phyloP scores from a whole-genome alignment of 148 eudicot species.

The Rhododendron henanense region DNA sequence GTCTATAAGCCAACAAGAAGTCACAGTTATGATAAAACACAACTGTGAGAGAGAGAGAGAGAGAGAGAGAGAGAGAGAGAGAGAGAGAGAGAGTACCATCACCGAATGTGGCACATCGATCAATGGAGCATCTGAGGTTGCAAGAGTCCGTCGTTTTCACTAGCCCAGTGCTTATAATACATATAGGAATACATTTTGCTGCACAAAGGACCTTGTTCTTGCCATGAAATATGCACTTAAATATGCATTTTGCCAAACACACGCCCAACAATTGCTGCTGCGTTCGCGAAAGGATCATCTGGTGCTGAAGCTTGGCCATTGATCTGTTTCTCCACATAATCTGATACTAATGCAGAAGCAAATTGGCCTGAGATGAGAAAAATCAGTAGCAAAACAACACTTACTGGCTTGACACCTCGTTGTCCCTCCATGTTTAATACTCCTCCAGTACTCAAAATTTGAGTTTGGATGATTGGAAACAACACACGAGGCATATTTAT shows the following conservation, averaged over 20 bases:
- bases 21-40: too few species aligned
- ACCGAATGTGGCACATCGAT: not conserved
- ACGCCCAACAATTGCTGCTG: not conserved
- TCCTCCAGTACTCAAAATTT: too few species aligned
- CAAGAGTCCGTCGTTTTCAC: not conserved
- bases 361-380: not conserved
- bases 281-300: not conserved
- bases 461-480: too few species aligned
- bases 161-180: not conserved
- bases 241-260: not conserved
- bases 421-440: not conserved
- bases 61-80: not conserved
- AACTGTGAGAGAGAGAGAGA: too few species aligned
- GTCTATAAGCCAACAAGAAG: too few species aligned
- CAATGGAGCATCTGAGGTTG: not conserved
- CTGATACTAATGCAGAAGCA: not conserved
- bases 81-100: not conserved
- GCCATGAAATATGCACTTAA: too few species aligned
- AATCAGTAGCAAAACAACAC: not conserved
- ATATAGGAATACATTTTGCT: not conserved
- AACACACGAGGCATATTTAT: too few species aligned
- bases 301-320: not conserved
- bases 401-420: not conserved
- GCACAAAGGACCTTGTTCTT: not conserved
- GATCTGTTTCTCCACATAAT: not conserved